These are phyloP conservation scores for Leptographium galeiforme DNA, from an alignment of 2,329 filamentous ascomycete genomes.

Conservation along the genomic window DNA sequence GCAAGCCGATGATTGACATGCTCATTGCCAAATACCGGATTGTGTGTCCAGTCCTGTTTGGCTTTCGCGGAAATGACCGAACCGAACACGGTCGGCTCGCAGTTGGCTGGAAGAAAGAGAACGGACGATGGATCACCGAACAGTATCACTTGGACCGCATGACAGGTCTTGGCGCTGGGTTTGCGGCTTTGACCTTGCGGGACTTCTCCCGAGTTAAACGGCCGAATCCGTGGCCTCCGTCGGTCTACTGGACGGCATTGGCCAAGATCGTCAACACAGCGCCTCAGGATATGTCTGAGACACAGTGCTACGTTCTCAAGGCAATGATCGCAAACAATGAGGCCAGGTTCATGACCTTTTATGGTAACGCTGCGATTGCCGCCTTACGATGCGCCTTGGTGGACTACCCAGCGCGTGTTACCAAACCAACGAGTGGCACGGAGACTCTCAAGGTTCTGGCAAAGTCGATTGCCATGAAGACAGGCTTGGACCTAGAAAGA, in stretches of 20 bases:
- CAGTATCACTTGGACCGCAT: conserved; percentile 71
- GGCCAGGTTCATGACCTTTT: conserved; percentile 65
- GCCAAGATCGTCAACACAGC: conserved; percentile 67
- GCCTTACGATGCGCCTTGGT: conserved; percentile 57
- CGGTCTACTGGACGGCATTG: conserved; percentile 71
- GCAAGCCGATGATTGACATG: conserved; percentile 58
- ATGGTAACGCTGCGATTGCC: conserved; percentile 61
- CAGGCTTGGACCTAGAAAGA: conserved; percentile 25
- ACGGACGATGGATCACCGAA: conserved; percentile 47
- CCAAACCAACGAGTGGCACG: conserved; percentile 33
- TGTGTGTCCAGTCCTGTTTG: conserved; percentile 74
- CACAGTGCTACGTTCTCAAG: conserved; percentile 57
- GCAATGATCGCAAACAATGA: conserved; percentile 62
- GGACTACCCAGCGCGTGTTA: conserved; percentile 52
- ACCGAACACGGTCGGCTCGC: conserved; percentile 52
- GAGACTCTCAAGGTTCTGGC: conserved; percentile 39
- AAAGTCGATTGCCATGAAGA: conserved; percentile 34
- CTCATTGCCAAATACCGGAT: conserved; percentile 71
- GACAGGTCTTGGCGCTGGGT: conserved; percentile 73
- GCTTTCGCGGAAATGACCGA: conserved; percentile 61
- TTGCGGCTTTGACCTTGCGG: conserved; percentile 66
- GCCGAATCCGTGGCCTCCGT: conserved; percentile 62
- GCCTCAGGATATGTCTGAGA: conserved; percentile 51
- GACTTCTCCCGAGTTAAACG: conserved; percentile 62
- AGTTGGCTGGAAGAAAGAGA: conserved; percentile 62